phyloP scores from a whole-genome alignment of 1,284 basidiomycete genomes.

The Ustilago bromivora region DNA sequence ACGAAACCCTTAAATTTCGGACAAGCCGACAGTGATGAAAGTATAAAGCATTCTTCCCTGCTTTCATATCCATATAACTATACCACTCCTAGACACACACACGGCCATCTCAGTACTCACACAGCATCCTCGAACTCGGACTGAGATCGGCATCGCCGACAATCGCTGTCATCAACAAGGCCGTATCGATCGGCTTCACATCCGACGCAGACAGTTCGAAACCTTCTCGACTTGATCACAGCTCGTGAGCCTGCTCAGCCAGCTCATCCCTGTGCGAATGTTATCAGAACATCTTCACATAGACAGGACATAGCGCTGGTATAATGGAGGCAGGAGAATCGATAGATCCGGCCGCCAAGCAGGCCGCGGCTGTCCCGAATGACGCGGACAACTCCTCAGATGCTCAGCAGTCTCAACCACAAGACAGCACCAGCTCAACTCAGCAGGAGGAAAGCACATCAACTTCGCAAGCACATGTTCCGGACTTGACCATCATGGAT shows the following conservation, averaged over 20 bases:
- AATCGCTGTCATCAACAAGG: not conserved
- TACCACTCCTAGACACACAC: not conserved
- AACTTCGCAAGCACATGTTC: constrained; percentile 5
- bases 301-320: constrained; percentile 13
- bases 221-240: not conserved
- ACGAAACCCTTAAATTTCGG: constrained; percentile 1
- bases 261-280: not conserved
- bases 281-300: not conserved
- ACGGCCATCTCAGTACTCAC: not conserved
- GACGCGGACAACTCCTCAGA: not conserved
- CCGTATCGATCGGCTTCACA: not conserved
- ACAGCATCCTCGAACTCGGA: not conserved
- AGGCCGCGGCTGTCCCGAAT: constrained; percentile 5
- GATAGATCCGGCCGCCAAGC: constrained; percentile 33
- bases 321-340: constrained; percentile 52
- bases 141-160: not conserved
- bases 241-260: not conserved
- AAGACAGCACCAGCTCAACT: not conserved
- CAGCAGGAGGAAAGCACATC: not conserved
- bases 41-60: not conserved
- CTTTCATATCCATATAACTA: not conserved
- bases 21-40: not conserved
- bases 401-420: constrained; percentile 8
- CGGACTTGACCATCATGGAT: constrained; percentile 42
- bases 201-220: not conserved